These are phyloP conservation scores for Citrus glauca DNA, from an alignment of 345 rosid species.

Conservation along the genomic window DNA sequence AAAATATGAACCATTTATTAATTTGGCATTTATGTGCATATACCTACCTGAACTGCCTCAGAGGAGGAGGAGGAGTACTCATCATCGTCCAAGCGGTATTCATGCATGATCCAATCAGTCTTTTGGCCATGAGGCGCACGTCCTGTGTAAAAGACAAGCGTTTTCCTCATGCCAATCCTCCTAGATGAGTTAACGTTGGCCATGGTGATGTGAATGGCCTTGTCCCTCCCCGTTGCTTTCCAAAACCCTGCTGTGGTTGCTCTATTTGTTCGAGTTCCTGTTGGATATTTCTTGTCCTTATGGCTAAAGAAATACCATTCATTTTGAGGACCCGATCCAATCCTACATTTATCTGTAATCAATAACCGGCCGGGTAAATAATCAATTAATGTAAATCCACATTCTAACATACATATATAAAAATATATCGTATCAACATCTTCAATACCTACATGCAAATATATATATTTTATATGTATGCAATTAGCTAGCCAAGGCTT, in stretches of 20 bases:
- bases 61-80: conserved; percentile 24
- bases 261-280: conserved; percentile 92
- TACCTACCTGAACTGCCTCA: conserved; percentile 59
- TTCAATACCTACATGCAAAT: too few relatives aligned
- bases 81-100: conserved; percentile 77
- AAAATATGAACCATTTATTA: not conserved
- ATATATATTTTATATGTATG: too few relatives aligned
- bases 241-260: conserved; percentile 98
- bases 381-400: too few relatives aligned
- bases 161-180: conserved; percentile 95
- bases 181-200: conserved; percentile 29
- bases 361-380: not conserved
- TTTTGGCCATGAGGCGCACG: conserved; percentile 99
- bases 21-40: too few relatives aligned
- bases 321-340: conserved; percentile 93
- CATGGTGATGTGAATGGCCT: conserved; percentile 64
- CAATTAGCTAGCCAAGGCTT: not conserved
- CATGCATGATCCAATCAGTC: conserved; percentile 99
- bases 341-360: conserved; percentile 73
- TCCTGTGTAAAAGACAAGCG: conserved; percentile 95
- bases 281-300: conserved; percentile 98
- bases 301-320: conserved; percentile 99
- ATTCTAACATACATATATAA: too few relatives aligned
- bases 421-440: too few relatives aligned
- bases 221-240: conserved; percentile 99